These are phyloP conservation scores for Colletotrichum limetticola DNA, from an alignment of 2,329 filamentous ascomycete genomes.

Conservation along the genomic window DNA sequence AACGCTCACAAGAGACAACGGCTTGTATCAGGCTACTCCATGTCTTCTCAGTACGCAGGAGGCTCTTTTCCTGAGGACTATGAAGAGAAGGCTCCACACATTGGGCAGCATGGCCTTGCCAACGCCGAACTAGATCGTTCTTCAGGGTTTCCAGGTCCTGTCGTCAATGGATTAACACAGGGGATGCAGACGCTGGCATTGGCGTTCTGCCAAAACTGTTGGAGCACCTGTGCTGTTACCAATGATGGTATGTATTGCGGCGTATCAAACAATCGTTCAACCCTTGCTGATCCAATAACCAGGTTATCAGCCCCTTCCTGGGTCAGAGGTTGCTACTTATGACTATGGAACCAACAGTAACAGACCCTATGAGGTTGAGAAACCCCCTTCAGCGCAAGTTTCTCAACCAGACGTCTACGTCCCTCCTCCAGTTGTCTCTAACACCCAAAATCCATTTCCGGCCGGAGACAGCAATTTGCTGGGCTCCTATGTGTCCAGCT, in stretches of 20 bases:
- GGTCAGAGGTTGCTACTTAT: constrained; percentile 35
- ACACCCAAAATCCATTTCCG: constrained; percentile 41
- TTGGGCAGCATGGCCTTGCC: constrained; percentile 37
- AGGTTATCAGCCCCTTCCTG: constrained; percentile 49
- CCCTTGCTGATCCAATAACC: neutral
- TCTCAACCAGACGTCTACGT: constrained; percentile 28
- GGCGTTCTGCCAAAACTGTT: constrained; percentile 47
- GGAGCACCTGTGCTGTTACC: constrained; percentile 39
- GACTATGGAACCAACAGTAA: constrained; percentile 43
- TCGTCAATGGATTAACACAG: constrained; percentile 30
- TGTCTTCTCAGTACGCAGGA: constrained; percentile 42
- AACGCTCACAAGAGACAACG: constrained; percentile 46
- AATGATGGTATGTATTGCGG: constrained; percentile 44
- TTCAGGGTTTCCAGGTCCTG: constrained; percentile 31
- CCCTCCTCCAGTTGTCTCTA: constrained; percentile 41
- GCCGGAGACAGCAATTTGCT: constrained; percentile 43
- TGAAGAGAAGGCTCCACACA: constrained; percentile 45
- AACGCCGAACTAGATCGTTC: constrained; percentile 21
- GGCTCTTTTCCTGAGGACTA: constrained; percentile 41
- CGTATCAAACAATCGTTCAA: neutral
- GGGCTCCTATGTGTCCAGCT: constrained; percentile 46
- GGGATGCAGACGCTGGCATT: constrained; percentile 42
- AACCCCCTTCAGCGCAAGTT: constrained; percentile 36
- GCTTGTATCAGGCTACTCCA: constrained; percentile 43
- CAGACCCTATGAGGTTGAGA: constrained; percentile 46